A percentile compares a stretch with the other conserved stretches of the same genome.
Conservation (phyloP, 768 basidiomycete species). For the Rubroboletus pulcherrimus region DNA sequence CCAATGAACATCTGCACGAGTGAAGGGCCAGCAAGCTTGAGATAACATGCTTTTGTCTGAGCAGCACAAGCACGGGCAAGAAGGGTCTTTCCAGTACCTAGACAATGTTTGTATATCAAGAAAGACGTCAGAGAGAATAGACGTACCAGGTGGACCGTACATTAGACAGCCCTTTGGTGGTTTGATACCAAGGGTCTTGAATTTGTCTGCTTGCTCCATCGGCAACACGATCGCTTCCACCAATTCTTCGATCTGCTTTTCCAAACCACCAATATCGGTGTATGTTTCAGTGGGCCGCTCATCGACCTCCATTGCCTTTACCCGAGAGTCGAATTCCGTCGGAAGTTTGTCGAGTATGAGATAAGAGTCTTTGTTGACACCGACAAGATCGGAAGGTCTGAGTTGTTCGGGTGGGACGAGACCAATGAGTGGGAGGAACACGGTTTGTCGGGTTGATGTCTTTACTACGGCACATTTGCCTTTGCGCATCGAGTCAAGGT, state of each 20-base stretch:
- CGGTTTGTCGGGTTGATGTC: slow-evolving; percentile 96
- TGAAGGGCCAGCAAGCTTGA: slow-evolving; percentile 96
- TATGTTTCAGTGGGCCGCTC: slow-evolving; percentile 97
- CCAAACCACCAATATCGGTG: slow-evolving; percentile 95
- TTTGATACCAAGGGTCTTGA: slow-evolving; percentile 96
- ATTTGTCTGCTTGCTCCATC: slow-evolving; percentile 98
- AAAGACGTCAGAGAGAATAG: not conserved
- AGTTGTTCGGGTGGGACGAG: slow-evolving; percentile 92
- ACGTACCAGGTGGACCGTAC: slow-evolving; percentile 94
- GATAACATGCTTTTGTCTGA: slow-evolving; percentile 95
- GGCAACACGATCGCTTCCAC: slow-evolving; percentile 98
- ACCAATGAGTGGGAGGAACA: slow-evolving; percentile 97
- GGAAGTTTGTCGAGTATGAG: slow-evolving; percentile 94
- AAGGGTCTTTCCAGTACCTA: slow-evolving; percentile 95
- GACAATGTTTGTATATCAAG: not conserved
- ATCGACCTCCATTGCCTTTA: slow-evolving; percentile 99
- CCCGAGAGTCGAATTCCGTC: slow-evolving; percentile 95
- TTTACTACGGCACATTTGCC: slow-evolving; percentile 99
- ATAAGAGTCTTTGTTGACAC: slow-evolving; percentile 99
- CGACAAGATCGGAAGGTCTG: slow-evolving; percentile 90
- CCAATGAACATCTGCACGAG: slow-evolving; percentile 99
- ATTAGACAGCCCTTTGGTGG: slow-evolving; percentile 98
- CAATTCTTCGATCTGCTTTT: slow-evolving; percentile 98
- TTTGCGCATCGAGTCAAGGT: slow-evolving; percentile 93
- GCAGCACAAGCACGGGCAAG: slow-evolving; percentile 97